phyloP scores from a whole-genome alignment of 2,329 filamentous ascomycete species.

The Diaporthe caulivora region DNA sequence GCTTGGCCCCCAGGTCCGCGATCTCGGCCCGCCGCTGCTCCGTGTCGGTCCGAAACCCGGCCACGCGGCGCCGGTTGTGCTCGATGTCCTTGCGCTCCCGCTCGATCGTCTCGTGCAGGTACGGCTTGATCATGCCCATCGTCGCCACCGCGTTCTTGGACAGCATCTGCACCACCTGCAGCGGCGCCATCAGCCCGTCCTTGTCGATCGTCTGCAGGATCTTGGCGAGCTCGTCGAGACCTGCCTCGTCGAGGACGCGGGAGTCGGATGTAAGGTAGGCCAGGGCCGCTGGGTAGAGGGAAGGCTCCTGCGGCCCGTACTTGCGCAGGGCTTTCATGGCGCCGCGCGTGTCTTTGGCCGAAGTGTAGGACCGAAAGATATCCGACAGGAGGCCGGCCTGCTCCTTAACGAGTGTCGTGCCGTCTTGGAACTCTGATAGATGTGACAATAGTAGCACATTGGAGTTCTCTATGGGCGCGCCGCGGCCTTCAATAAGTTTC shows the following conservation, averaged over 20 bases:
- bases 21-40: conserved; percentile 84
- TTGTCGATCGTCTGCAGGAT: conserved; percentile 89
- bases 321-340: conserved; percentile 91
- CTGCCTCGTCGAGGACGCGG: conserved; percentile 85
- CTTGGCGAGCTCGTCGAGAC: conserved; percentile 81
- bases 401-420: conserved; percentile 92
- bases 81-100: conserved; percentile 89
- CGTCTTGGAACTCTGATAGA: conserved; percentile 88
- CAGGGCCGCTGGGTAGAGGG: conserved; percentile 91
- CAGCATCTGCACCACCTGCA: conserved; percentile 96
- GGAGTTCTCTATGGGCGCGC: conserved; percentile 90
- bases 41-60: conserved; percentile 87
- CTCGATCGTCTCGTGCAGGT: conserved; percentile 89
- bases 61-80: conserved; percentile 82
- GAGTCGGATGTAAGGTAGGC: conserved; percentile 93
- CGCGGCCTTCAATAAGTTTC: conserved; percentile 83
- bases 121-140: conserved; percentile 97
- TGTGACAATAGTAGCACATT: conserved; percentile 95
- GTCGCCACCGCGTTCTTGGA: conserved; percentile 80
- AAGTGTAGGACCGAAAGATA: conserved; percentile 96
- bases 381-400: conserved; percentile 92
- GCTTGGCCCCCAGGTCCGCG: conserved; percentile 80
- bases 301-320: conserved; percentile 91
- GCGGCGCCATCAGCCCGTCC: conserved; percentile 91
- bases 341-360: conserved; percentile 89